A percentile compares a stretch with the other conserved stretches of the same genome.
Evolutionary conservation across 2,329 filamentous ascomycete genomes (phyloP).

Genomic region (Cladophialophora chaetospira): DNA sequence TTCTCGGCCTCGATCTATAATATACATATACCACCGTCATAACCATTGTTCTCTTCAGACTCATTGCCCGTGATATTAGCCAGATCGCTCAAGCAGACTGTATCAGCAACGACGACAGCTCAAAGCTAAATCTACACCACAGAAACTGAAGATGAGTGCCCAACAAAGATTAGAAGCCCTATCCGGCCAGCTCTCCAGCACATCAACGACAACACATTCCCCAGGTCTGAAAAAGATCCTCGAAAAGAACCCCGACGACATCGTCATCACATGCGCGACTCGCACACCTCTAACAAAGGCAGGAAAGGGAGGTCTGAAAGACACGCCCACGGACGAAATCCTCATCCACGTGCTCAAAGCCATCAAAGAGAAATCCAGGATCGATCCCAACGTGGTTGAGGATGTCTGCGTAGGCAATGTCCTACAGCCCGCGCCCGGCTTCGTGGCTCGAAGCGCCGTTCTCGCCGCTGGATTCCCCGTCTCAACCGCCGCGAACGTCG

Average conservation of each 20-base stretch:
- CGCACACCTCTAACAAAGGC: constrained; percentile 91
- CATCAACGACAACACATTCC: constrained; percentile 18
- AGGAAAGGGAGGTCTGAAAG: constrained; percentile 93
- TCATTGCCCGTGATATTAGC: too few species aligned
- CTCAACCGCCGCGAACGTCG: constrained; percentile 73
- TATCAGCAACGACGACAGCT: too few species aligned
- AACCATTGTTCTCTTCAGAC: not conserved
- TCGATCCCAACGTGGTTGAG: constrained; percentile 85
- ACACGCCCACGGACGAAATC: constrained; percentile 83
- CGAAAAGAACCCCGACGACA: constrained; percentile 62
- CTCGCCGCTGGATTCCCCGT: constrained; percentile 90
- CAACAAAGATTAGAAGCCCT: constrained; percentile 26
- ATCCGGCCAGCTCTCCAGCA: constrained; percentile 23
- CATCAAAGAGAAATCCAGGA: constrained; percentile 79
- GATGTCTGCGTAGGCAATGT: constrained; percentile 92
- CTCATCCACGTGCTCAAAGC: constrained; percentile 80
- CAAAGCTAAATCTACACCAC: not conserved
- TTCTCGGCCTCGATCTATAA: not conserved
- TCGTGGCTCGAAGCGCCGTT: constrained; percentile 85
- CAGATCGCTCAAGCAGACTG: too few species aligned
- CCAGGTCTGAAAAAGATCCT: constrained; percentile 59
- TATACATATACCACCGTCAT: not conserved
- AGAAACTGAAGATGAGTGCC: constrained; percentile 18
- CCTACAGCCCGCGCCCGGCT: constrained; percentile 86
- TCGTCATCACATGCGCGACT: constrained; percentile 89